Evolutionary conservation across 345 rosid species (phyloP), one percentile per base, ranked within the genome.

Genomic region (Syzygium oleosum): DNA sequence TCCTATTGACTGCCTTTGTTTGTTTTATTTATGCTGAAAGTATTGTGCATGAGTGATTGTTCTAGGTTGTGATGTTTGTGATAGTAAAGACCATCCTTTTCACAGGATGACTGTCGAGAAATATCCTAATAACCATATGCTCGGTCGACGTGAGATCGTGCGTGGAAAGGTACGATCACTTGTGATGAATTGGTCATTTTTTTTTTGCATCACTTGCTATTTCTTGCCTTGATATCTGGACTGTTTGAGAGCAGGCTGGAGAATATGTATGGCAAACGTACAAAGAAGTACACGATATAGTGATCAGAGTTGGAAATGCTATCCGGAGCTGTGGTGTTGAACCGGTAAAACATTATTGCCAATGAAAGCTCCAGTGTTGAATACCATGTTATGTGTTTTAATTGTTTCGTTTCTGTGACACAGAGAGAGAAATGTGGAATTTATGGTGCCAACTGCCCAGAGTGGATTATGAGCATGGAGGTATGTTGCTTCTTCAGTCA

Each of bases 391-490:
- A 17, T 65, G 78, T 46, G 34, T 9, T 84, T 61, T 88, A 41
- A 51, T 51, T 88, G 88, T 52, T 19, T 86, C 9, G 6, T 53
- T 77, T 53, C 34, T 23, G 65, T 49, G 22, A 68, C 59, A 54
- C 90, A 98, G 99, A 93, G 96, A 63, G 97, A 89, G 5, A 96
- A 94, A 89, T 98, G 99, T 89, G 99, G 99, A 78, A 96, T 98
- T 88, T 98, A 94, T 89, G 99, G 99, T 43, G 95, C 96, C 88
- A 98, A 98, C 79, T 93, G 92, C 59, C 86, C 99, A 12, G 97
- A 97, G 91, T 98, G 99, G 99, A 91, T 98, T 85, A 95, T 97
- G 58, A 96, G 99, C 93, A 97, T 98, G 99, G 97, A 98, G 99
- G 91, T 41, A 53, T n/a, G 21, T 31, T 85, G 61, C 63, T 21